Base-by-base conservation (phyloP, 2,329 filamentous ascomycete species). In the Macrophomina pseudophaseolina region DNA sequence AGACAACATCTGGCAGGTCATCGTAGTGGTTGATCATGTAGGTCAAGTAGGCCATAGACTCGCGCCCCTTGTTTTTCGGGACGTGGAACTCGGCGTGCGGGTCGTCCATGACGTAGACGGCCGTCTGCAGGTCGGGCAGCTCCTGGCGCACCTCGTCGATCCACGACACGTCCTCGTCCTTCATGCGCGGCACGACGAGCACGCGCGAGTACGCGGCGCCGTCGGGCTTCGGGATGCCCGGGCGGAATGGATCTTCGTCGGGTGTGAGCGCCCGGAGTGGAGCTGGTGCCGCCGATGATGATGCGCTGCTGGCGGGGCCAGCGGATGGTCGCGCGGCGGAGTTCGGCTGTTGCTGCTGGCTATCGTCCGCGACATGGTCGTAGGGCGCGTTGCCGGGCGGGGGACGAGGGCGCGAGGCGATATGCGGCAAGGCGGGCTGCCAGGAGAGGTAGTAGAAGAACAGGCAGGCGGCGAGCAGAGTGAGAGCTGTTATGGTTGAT, bases 1-100 rank as follows among this genome's bases (percentile, higher is more conserved):
- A 81, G 51, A 83, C 79, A 23, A 87, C 82, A 70, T 89, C 87
- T 1, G 86, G 82, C 2, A 89, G 80, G 12, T 82, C 75, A 51
- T 88, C 78, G 74, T 89, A 90, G 72, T 87, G 81, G 69, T 89
- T 86, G 72, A 89, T 86, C 68, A 89, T 84, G 74, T 86, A 89
- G 51, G 85, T 85, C 56, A 89, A 79, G 73, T 89, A 89, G 53
- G 77, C 80, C 82, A 89, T 88, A 30, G 85, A 85, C 74, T 90
- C 87, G 71, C 86, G 83, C 51, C 87, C 87, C 72, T 88, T 87
- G 69, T 89, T 88, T 71, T 81, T 82, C 5, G 85, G 84, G 0
- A 85, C 79, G 70, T 85, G 84, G 23, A 85, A 72, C 30, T 80
- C 76, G 6, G 85, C 81, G 48, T 59, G 51, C 2, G 80, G 80